These are phyloP conservation scores for Rutstroemia sydowiana DNA, from an alignment of 2,329 filamentous ascomycete species.

Conservation along the genomic window DNA sequence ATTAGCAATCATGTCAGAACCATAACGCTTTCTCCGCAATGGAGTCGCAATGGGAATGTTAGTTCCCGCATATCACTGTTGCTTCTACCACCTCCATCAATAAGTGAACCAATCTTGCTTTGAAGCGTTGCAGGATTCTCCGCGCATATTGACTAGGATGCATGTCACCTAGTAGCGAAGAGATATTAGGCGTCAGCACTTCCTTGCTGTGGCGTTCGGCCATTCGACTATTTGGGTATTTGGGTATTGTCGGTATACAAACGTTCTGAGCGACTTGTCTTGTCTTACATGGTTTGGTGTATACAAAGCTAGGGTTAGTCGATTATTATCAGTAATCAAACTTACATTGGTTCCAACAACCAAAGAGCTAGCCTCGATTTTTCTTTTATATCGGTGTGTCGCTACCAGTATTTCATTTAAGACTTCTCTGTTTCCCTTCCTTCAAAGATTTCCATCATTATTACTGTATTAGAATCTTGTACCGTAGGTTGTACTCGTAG, in stretches of 20 bases:
- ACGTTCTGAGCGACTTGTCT: not conserved
- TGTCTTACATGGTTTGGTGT: too few species aligned
- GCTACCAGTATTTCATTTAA: not conserved
- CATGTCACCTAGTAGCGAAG: not conserved
- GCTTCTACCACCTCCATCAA: not conserved
- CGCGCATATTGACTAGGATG: constrained; percentile 3
- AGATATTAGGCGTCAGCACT: not conserved
- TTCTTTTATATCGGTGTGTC: not conserved
- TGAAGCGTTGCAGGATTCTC: not conserved
- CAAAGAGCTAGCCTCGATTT: not conserved
- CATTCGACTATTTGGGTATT: not conserved
- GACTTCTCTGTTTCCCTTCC: not conserved
- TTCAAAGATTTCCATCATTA: too few species aligned
- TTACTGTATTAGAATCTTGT: too few species aligned
- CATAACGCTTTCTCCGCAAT: too few species aligned
- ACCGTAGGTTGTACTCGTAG: too few species aligned
- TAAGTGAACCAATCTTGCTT: not conserved
- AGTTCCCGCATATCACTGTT: too few species aligned
- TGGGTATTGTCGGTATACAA: not conserved
- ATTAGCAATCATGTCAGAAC: too few species aligned
- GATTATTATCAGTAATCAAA: not conserved
- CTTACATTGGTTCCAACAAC: too few species aligned
- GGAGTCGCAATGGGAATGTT: too few species aligned
- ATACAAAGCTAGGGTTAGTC: too few species aligned
- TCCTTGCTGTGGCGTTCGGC: not conserved